Evolutionary conservation across 139 green algal species (phyloP), one percentile per base, ranked within the genome.

Genomic region (Pleodorina starrii): DNA sequence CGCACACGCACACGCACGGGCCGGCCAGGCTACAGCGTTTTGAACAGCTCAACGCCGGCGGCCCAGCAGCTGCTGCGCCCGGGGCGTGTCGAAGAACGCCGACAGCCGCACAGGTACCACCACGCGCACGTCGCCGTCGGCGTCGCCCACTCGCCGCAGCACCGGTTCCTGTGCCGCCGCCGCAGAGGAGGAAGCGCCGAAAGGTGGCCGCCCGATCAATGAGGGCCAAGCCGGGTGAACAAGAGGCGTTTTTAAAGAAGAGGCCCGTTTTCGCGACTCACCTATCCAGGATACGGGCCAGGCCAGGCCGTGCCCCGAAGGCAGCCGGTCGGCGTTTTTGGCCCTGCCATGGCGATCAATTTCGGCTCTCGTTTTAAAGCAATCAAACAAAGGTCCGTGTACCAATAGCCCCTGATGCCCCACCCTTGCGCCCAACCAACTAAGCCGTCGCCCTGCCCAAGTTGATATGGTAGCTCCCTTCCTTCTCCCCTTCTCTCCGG

Each of bases 61-160:
- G n/a, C 21, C 44, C 17, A 91, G 78, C 50, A 87, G 68, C 48
- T 50, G 38, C 66, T 76, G 77, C 50, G 66, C 87, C 19, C 38
- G 29, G 27, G 68, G 60, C 5, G 60, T 77, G 10, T 87, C 68
- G 17, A 91, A 63, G 78, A 91, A 91, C 48, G 51, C 50, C 1
- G 87, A 88, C 73, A 92, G 74, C 83, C 25, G 59, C 44, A 92
- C 48, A 7, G 89, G 74, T 46, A 48, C 59, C 60, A 90, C 51
- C 76, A 90, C 84, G 0, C 75, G 76, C 76, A 92, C 76, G 66
- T 27, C 84, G 48, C 89, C 89, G 19, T 86, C 79, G 0, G 60
- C 89, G 84, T 85, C 40, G 21, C 50, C 84, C 0, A 85, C 85
- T 23, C 69, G 69, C 14, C 79, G 79, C 44, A 91, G 85, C 36